Base-by-base conservation (phyloP, 306 rosid species). In the Hippophae tibetana region DNA sequence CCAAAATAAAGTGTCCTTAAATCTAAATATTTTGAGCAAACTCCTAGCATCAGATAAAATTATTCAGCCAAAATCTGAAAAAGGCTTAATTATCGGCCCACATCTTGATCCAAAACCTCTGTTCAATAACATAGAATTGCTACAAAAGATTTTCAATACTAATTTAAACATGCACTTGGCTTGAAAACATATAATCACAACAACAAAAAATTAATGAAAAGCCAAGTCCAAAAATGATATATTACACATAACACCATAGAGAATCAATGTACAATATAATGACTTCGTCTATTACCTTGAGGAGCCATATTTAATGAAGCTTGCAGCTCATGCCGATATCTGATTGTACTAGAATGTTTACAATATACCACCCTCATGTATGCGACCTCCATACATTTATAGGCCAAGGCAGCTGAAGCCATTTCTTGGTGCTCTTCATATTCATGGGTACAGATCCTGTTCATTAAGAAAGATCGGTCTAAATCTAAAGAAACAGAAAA, bases 311-410 rank as follows among this genome's bases (percentile, higher is more conserved):
- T 79, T 65, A 84, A 65, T 55, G 86, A 44, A 44, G 83, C 71
- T 74, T 82, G 81, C 81, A 90, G 62, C 74, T 90, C 97, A 18
- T 52, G 73, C 69, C 78, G 64, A 74, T 78, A 87, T 69, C 82
- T 79, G 68, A 13, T 72, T 52, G 73, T 18, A 57, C 74, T 71
- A 54, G 86, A 69, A 65, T 69, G 56, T 79, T 79, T 86, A 72
- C 78, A 79, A 73, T 63, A 81, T 53, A 84, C 80, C 43, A 84
- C 74, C 77, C 86, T 81, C 90, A 84, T 75, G 77, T 74, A 81
- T 57, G 94, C 81, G 69, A 86, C 94, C 79, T 84, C 95, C 82
- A 86, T 67, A 83, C 97, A 90, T 84, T 90, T 90, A 76, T 77
- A 90, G 26, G 90, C 95, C 90, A 90, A 77, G 68, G 95, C 75